Evolutionary conservation across 2,329 filamentous ascomycete species (phyloP), one percentile per base, ranked within the genome.

Genomic region (Trichoderma gracile): DNA sequence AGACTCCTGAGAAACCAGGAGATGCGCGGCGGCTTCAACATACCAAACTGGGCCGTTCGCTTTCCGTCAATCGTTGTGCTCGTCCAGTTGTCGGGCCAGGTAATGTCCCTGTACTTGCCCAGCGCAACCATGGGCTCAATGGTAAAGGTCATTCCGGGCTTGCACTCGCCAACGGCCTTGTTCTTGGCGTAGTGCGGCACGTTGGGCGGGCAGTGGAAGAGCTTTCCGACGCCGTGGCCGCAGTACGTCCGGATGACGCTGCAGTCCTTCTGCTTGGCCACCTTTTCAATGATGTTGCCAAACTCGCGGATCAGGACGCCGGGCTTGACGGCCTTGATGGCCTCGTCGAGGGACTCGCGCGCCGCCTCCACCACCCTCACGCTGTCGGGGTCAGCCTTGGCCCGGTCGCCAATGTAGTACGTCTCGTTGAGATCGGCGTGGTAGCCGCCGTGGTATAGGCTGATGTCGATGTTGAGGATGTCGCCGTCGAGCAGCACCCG

Each of bases 81-180:
- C 1, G 95, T 99, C 95, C 95, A 99, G 80, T 98, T 92, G 76
- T 99, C 95, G 0, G 95, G 95, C 95, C 95, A 99, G 0, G 93
- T 98, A 76, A 95, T 90, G 74, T 99, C 95, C 68, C 87, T 87
- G 78, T 97, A 91, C 67, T 91, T 93, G 65, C 95, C 95, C 63
- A 97, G 78, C 46, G 92, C 93, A 75, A 99, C 93, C 95, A 99
- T 99, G 17, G 95, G 95, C 80, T 99, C 95, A 67, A 99, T 99
- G 0, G 95, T 99, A 73, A 99, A 99, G 68, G 93, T 97, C 93
- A 98, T 97, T 61, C 95, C 95, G 0, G 92, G 89, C 80, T 97
- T 97, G 66, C 93, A 95, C 71, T 91, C 88, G 55, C 95, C 95
- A 1, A 97, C 90, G 0, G 94, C 92, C 85, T 98, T 99, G 80